A percentile compares a stretch with the other conserved stretches of the same genome.
phyloP scores from a whole-genome alignment of 805 yeast species.

The Yarrowia sp. region DNA sequence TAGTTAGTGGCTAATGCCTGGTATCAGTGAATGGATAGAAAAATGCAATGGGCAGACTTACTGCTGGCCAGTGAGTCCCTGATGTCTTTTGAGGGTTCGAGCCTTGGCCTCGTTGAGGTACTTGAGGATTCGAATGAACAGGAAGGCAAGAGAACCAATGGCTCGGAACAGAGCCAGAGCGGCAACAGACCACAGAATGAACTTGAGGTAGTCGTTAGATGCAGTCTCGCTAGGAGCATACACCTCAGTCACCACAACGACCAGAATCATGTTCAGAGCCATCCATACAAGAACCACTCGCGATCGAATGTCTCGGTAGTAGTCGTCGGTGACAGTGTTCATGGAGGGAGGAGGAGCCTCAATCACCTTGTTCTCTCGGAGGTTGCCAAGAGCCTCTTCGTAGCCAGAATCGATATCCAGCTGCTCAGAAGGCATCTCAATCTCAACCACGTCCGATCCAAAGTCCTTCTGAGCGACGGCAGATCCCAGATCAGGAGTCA shows the following conservation, averaged over 20 bases:
- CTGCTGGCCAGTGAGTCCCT: conserved; percentile 23
- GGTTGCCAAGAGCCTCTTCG: conserved; percentile 67
- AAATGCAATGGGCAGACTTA: conserved; percentile 18
- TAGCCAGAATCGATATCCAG: conserved; percentile 79
- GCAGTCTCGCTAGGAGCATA: conserved; percentile 64
- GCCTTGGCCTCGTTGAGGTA: conserved; percentile 26
- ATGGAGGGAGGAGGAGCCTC: conserved; percentile 47
- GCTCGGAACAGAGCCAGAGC: conserved; percentile 79
- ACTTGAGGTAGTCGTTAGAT: conserved; percentile 72
- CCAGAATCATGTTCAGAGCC: conserved; percentile 72
- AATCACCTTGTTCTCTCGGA: conserved; percentile 66
- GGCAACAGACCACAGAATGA: conserved; percentile 92
- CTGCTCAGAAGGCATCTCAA: conserved; percentile 68
- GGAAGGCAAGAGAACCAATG: conserved; percentile 70
- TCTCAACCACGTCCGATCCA: conserved; percentile 80
- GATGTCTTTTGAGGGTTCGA: conserved; percentile 3
- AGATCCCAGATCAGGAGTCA: conserved; percentile 66
- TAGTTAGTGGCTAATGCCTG: conserved; percentile 15
- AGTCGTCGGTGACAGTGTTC: conserved; percentile 58
- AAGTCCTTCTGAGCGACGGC: conserved; percentile 80
- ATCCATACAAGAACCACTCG: conserved; percentile 96
- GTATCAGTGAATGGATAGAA: conserved; percentile 25
- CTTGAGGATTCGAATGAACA: conserved; percentile 44
- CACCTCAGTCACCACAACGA: conserved; percentile 85
- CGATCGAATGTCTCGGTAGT: conserved; percentile 91